Evolutionary conservation across 176 grass and related monocot genomes (phyloP), one percentile per base, ranked within the genome.

Genomic region (Triticum turgidum): DNA sequence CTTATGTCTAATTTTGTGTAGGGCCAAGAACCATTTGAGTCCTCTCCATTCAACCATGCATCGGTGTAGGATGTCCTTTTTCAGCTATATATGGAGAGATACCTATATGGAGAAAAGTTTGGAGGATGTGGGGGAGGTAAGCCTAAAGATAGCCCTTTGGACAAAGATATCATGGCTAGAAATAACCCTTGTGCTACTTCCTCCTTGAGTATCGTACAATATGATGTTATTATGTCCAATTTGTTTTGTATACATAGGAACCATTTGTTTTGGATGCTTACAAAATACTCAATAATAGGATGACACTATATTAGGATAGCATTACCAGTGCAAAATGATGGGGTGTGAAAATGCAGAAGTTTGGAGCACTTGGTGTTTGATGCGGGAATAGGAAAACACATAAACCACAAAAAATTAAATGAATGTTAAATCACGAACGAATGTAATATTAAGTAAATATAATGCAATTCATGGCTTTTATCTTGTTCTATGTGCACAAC

Each of bases 61-160:
- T 91, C 69, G n/a, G 30, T 49, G 11, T 69, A 85, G 69, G 76
- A 91, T 88, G 76, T 84, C 51, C 35, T 24, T 70, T 37, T 52
- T 29, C 65, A 69, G 70, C 82, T 91, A 88, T 85, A 77, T 82
- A 78, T 72, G 82, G 86, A 85, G 64, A 61, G 81, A 18, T 59
- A 59, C 82, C 18, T 64, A 85, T 78, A 91, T 65, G 70, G 77
- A 84, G 62, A 91, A 80, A 35, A 67, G 29, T 70, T 70, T 85
- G 77, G 77, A 88, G 82, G 89, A 82, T 78, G 78, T 6, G 72
- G 22, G 45, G 14, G 54, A 58, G 29, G 45, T 72, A 66, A 66
- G 32, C 73, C 90, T 91, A 91, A 88, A 91, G 22, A 88, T 88
- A 88, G 82, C 2, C 77, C n/a, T 76, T 49, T 54, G 76, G 69